Evolutionary conservation across 2,329 filamentous ascomycete genomes (phyloP), one percentile per base, ranked within the genome.

Genomic region (Talaromyces sp.): DNA sequence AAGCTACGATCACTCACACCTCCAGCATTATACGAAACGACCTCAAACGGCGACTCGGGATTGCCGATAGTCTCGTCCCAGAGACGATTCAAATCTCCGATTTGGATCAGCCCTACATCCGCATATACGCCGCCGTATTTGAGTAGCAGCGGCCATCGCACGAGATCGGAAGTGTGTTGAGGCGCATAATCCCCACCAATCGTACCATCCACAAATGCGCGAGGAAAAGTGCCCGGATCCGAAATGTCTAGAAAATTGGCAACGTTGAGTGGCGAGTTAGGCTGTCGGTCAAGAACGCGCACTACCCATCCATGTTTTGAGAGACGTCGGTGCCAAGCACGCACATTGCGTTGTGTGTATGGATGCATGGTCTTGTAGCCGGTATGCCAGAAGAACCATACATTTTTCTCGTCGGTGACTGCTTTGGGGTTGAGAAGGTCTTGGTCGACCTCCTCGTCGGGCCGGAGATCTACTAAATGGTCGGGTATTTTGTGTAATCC

Each of bases 301-400:
- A 87, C 73, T 0, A 72, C 78, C 85, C 85, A 87, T 33, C 84
- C 85, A 22, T 77, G 73, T 52, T 77, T 79, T 0, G 79, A 77
- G 62, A 85, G 80, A n/a, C 85, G 81, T 2, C 84, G 79, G 69
- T 86, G 77, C 80, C 84, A 87, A 61, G 82, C 78, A 47, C 83
- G 78, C 33, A 87, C 76, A 66, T 83, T 86, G 47, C 85, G 83
- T 65, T 82, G 75, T 4, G 81, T 78, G 70, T 86, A 86, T 0
- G 78, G 77, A 64, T 85, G 82, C 79, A 87, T 82, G 31, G 72
- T 74, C 3, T 68, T 50, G 69, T 80, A 83, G 33, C 85, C 85
- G 3, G 74, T 74, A 70, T 86, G 79, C 85, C 85, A 87, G 74
- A 85, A 87, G 70, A 86, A 84, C 80, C 84, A 87, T 31, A 87